Evolutionary conservation across 1,139 yeast genomes (phyloP).

Genomic region (Suhomyces panamericanus): DNA sequence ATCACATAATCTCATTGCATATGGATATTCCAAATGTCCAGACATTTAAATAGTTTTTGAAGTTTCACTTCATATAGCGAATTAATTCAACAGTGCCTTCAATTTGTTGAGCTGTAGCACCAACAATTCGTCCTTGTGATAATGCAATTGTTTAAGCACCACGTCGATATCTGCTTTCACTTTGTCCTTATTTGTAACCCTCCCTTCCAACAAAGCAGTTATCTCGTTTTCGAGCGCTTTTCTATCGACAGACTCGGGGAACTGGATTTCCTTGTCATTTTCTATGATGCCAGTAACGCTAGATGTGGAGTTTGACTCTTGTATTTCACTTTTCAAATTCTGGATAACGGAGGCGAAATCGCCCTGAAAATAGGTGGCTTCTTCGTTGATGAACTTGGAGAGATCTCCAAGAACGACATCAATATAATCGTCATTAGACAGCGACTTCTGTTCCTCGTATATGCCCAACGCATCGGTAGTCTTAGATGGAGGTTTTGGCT

Average conservation of each 20-base stretch:
- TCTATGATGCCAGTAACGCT: slow-evolving; percentile 25
- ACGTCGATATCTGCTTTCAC: slow-evolving; percentile 17
- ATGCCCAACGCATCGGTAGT: slow-evolving; percentile 13
- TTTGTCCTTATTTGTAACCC: slow-evolving; percentile 4
- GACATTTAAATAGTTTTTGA: too few relatives aligned
- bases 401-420: slow-evolving; percentile 31
- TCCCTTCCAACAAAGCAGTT: slow-evolving; percentile 15
- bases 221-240: slow-evolving; percentile 21
- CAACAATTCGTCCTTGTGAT: slow-evolving; percentile 25
- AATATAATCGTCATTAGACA: slow-evolving; percentile 18
- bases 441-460: slow-evolving; percentile 5
- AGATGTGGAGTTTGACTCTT: slow-evolving; percentile 22
- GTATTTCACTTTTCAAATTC: slow-evolving; percentile 18
- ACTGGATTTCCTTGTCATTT: neutral
- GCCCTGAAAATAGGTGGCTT: slow-evolving; percentile 25
- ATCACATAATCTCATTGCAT: neutral
- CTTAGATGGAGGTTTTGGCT: slow-evolving; percentile 16
- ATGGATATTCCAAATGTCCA: neutral
- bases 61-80: neutral
- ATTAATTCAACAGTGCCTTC: slow-evolving; percentile 12
- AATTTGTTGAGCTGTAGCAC: slow-evolving; percentile 26
- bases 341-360: slow-evolving; percentile 32
- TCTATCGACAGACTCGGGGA: slow-evolving; percentile 20
- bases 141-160: slow-evolving; percentile 19
- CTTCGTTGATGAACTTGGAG: slow-evolving; percentile 24